Evolutionary conservation across 106 monocot species (phyloP), one percentile per base, ranked within the genome.

Genomic region (Allium fistulosum): DNA sequence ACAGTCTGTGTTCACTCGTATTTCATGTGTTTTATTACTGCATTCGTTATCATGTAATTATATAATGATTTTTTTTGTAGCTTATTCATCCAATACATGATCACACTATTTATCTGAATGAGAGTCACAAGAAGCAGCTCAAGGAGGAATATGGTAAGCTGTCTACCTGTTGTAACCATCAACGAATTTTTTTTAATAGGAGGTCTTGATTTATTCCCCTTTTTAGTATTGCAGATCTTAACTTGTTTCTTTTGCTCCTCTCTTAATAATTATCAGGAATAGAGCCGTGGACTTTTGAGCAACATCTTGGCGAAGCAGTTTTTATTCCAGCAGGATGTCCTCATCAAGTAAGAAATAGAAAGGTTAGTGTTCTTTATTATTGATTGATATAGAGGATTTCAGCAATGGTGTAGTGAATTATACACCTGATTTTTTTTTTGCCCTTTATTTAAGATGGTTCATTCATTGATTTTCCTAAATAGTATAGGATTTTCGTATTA

Each of bases 31-130:
- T 37, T 37, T 37, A 1, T 37, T 37, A 37, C 1, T 37, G 37
- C 5, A 37, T 14, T 48, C 37, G 17, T 13, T 48, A 48, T 47
- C 2, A 14, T 65, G 49, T 49, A 8, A 17, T 18, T 13, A 49
- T 11, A 12, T 55, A 16, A n/a, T 17, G 49, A 4, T 12, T 55
- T 51, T 66, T 66, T 37, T 73, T 14, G 52, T 37, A 84, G 83
- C 75, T 84, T 60, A 11, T 73, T 66, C 83, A 84, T 61, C 79
- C 83, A 18, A 73, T 84, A 37, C 83, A 84, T 67, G 83, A 84
- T 63, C 83, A 84, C 53, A 84, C 83, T 18, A 9, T 84, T 65
- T 80, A 64, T 56, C 63, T 84, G 51, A 71, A 76, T 71, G 73
- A 76, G 63, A 74, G 61, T 26, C 83, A 84, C 69, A 84, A 84